phyloP scores from a whole-genome alignment of 2,329 filamentous ascomycete genomes.

The Aspergillus melleus region DNA sequence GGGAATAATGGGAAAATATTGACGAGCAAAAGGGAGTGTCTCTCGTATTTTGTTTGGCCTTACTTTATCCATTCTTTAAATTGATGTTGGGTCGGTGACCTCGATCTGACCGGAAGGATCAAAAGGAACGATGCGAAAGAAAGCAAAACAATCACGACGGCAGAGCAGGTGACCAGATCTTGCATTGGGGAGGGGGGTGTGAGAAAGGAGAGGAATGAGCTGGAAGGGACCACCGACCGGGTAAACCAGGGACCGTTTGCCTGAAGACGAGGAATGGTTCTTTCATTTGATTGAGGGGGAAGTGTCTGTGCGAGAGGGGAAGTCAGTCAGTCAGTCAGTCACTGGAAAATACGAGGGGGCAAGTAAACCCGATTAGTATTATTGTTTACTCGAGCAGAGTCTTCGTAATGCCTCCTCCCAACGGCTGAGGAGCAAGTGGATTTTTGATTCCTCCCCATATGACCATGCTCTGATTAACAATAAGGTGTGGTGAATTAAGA shows the following conservation, averaged over 20 bases:
- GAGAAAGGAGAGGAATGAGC: slow-evolving; percentile 1
- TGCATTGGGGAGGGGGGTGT: background rate
- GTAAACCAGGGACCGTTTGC: slow-evolving; percentile 13
- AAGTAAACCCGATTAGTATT: background rate
- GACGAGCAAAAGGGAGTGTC: background rate
- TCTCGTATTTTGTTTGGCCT: slow-evolving; percentile 3
- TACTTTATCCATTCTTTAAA: too few species aligned
- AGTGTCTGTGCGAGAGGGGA: slow-evolving; percentile 11
- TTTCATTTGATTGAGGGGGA: background rate
- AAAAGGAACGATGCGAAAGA: background rate
- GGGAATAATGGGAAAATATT: slow-evolving; percentile 1
- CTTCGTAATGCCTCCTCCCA: too few species aligned
- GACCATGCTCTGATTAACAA: background rate
- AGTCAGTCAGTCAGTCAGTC: slow-evolving; percentile 1
- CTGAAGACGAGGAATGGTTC: background rate
- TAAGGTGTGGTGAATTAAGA: background rate
- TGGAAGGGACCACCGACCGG: background rate
- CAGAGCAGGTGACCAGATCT: slow-evolving; percentile 5
- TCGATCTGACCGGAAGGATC: background rate
- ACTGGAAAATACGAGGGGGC: background rate
- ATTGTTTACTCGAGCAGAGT: too few species aligned
- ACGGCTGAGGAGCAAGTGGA: too few species aligned
- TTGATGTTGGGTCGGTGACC: background rate
- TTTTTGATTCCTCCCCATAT: too few species aligned
- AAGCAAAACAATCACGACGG: background rate